phyloP scores from a whole-genome alignment of 2,329 filamentous ascomycete genomes.

The Fusarium armeniacum region DNA sequence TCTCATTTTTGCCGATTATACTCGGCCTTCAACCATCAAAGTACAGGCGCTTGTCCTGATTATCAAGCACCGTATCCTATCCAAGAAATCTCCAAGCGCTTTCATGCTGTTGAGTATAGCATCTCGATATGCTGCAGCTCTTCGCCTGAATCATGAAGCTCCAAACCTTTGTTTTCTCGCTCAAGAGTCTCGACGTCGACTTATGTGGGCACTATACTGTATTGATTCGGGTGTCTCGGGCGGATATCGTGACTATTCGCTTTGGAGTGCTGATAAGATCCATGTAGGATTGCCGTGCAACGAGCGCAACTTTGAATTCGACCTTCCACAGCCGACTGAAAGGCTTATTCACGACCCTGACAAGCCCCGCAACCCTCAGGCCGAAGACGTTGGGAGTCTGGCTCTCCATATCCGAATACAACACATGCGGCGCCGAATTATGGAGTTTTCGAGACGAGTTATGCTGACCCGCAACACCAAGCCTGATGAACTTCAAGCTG shows the following conservation, averaged over 20 bases:
- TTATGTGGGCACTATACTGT: slow-evolving; percentile 62
- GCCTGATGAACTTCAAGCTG: slow-evolving; percentile 59
- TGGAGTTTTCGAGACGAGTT: slow-evolving; percentile 66
- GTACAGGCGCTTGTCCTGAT: slow-evolving; percentile 64
- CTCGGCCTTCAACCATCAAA: slow-evolving; percentile 69
- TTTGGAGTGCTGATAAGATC: slow-evolving; percentile 59
- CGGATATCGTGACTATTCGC: slow-evolving; percentile 61
- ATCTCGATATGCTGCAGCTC: slow-evolving; percentile 59
- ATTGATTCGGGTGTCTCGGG: slow-evolving; percentile 60
- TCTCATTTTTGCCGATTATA: slow-evolving; percentile 66
- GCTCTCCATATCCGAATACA: slow-evolving; percentile 70
- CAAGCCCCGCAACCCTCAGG: slow-evolving; percentile 54
- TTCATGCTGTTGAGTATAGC: slow-evolving; percentile 62
- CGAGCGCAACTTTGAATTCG: slow-evolving; percentile 67
- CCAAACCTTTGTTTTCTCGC: slow-evolving; percentile 58
- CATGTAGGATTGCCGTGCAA: slow-evolving; percentile 60
- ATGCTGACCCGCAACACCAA: slow-evolving; percentile 57
- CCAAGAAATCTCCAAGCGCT: slow-evolving; percentile 60
- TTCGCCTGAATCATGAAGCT: slow-evolving; percentile 60
- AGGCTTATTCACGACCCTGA: slow-evolving; percentile 62
- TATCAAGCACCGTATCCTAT: slow-evolving; percentile 61
- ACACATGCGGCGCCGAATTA: slow-evolving; percentile 67
- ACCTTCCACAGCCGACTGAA: slow-evolving; percentile 68
- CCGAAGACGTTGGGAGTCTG: slow-evolving; percentile 68
- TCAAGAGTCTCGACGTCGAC: slow-evolving; percentile 59